These are phyloP conservation scores for Colletotrichum orchidophilum DNA, from an alignment of 2,329 filamentous ascomycete species.

Conservation along the genomic window DNA sequence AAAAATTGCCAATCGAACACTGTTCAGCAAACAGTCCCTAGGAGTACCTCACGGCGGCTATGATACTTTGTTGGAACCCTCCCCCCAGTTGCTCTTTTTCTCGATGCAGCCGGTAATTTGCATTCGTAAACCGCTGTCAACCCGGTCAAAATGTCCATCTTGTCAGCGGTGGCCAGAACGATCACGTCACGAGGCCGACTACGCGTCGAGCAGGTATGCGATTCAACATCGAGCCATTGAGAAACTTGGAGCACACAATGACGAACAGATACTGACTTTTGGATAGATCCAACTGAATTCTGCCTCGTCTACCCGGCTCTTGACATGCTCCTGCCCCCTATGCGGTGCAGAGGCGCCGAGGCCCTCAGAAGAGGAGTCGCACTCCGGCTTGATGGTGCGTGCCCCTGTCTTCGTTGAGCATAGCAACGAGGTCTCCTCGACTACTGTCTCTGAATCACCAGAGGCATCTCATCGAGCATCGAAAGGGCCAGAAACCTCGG, in stretches of 20 bases:
- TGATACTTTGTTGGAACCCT: background rate
- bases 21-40: background rate
- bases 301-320: background rate
- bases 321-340: background rate
- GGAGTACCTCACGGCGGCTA: background rate
- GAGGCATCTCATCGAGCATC: background rate
- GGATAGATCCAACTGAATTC: background rate
- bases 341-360: background rate
- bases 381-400: background rate
- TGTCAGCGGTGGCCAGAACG: background rate
- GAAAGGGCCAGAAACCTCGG: background rate
- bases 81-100: no score
- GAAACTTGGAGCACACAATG: background rate
- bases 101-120: background rate
- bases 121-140: background rate
- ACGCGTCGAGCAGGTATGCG: background rate
- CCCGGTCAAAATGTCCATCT: background rate
- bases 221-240: background rate
- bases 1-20: background rate
- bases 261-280: background rate
- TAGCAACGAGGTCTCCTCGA: background rate
- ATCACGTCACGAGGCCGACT: background rate
- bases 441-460: background rate
- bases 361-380: background rate
- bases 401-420: background rate